Evolutionary conservation across 495 filamentous ascomycete species (phyloP), one percentile per base, ranked within the genome.

Genomic region (Lepidopterella palustris): DNA sequence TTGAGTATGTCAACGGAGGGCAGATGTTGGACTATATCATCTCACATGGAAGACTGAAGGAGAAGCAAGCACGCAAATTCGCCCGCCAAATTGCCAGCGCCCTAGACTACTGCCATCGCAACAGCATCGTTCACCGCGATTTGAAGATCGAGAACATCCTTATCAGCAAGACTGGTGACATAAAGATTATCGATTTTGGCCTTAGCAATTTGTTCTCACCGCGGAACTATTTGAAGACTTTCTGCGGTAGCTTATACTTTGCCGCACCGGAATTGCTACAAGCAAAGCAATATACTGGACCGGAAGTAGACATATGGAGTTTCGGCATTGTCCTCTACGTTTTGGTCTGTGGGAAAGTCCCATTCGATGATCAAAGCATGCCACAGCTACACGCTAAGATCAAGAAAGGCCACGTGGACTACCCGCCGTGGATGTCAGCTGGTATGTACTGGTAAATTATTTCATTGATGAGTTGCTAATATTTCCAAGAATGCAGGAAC

Each of bases 11-110:
- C 74, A 97, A 99, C 71, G 93, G 93, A 50, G 95, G 93, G 13
- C 93, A 99, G 73, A 99, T 99, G 93, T 83, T 99, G 45, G 93
- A 99, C 76, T 99, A 99, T 72, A 99, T 99, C 73, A 99, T 99
- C 68, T 96, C 90, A 11, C 93, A 99, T 70, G 95, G 93, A 51
- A 86, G 92, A 59, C 75, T 99, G 66, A 97, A 97, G 78, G 93
- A 99, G 76, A 99, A 99, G 71, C 92, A 96, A 73, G 93, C 93
- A 2, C 85, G 93, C 60, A 99, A 97, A 69, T 99, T 99, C 70
- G 92, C 89, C 23, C 86, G 93, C 25, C 93, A 99, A 74, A 97
- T 99, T 61, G 90, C 93, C 18, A 97, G 93, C 69, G 92, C 93
- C n/a, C 79, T 99, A 60, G 93, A 99, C 72, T 99, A 97, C 77